Conservation (phyloP, 805 yeast genomes). For the Candida chauliodis region DNA sequence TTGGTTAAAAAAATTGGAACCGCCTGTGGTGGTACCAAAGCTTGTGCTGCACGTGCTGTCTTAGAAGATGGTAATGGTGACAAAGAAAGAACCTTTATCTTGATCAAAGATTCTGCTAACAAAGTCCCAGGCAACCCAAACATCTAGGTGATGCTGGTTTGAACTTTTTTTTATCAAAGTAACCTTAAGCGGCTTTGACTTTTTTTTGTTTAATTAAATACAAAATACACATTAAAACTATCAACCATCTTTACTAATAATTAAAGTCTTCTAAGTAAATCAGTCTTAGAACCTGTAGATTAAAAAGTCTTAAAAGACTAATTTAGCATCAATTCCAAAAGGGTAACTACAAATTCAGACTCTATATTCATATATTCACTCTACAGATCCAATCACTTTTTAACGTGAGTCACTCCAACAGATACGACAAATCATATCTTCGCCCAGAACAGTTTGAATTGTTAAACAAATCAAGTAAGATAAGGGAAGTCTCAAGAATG, state of each 20-base stretch:
- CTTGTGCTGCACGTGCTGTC: constrained; percentile 1
- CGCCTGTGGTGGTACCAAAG: constrained; percentile 1
- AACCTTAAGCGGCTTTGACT: too few species aligned
- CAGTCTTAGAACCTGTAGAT: too few species aligned
- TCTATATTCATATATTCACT: too few species aligned
- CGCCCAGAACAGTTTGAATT: background rate
- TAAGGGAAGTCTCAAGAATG: constrained; percentile 3
- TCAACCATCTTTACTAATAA: too few species aligned
- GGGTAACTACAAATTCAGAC: too few species aligned
- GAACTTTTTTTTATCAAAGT: background rate
- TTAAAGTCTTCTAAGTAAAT: too few species aligned
- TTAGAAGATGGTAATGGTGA: background rate
- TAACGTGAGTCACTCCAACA: background rate
- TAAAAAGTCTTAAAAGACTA: too few species aligned
- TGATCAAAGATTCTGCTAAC: background rate
- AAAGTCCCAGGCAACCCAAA: constrained; percentile 3
- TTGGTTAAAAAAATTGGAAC: background rate
- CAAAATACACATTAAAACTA: too few species aligned
- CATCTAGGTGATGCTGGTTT: background rate
- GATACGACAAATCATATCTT: background rate
- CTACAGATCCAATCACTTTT: too few species aligned
- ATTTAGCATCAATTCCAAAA: too few species aligned
- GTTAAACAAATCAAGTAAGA: background rate
- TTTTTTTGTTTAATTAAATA: too few species aligned
- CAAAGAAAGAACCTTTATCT: background rate